phyloP scores from a whole-genome alignment of 306 rosid species.

The Calophaca sinica region DNA sequence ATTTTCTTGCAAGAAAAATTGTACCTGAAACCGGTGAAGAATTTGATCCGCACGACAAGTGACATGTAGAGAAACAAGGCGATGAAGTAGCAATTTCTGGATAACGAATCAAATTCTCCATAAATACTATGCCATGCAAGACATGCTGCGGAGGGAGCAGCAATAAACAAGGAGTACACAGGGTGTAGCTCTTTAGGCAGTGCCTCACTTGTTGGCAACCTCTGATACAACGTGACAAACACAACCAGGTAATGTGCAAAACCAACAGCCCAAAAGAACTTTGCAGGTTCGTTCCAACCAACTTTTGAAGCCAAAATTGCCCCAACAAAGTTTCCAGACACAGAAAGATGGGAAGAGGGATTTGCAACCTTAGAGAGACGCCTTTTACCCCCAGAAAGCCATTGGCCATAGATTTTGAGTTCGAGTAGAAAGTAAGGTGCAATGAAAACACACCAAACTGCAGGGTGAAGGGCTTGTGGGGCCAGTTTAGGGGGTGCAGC shows the following conservation, averaged over 20 bases:
- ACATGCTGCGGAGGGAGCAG: constrained; percentile 89
- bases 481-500: constrained; percentile 56
- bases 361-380: constrained; percentile 79
- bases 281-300: constrained; percentile 84
- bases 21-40: constrained; percentile 90
- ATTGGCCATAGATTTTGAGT: constrained; percentile 85
- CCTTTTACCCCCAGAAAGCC: constrained; percentile 91
- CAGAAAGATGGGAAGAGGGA: constrained; percentile 83
- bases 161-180: constrained; percentile 89
- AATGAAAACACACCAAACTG: constrained; percentile 73
- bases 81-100: constrained; percentile 84
- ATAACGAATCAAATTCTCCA: constrained; percentile 67
- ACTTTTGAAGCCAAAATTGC: constrained; percentile 78
- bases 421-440: constrained; percentile 78
- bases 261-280: constrained; percentile 90
- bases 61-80: constrained; percentile 80
- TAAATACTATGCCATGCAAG: constrained; percentile 80
- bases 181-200: constrained; percentile 90
- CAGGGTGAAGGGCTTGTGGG: constrained; percentile 67
- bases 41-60: constrained; percentile 74
- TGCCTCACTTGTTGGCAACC: constrained; percentile 85
- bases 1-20: too few relatives aligned
- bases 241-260: constrained; percentile 82
- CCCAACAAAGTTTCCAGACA: constrained; percentile 89
- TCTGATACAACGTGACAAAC: constrained; percentile 90